Conservation (phyloP, 257 asterid species). For the Buddleja alternifolia region DNA sequence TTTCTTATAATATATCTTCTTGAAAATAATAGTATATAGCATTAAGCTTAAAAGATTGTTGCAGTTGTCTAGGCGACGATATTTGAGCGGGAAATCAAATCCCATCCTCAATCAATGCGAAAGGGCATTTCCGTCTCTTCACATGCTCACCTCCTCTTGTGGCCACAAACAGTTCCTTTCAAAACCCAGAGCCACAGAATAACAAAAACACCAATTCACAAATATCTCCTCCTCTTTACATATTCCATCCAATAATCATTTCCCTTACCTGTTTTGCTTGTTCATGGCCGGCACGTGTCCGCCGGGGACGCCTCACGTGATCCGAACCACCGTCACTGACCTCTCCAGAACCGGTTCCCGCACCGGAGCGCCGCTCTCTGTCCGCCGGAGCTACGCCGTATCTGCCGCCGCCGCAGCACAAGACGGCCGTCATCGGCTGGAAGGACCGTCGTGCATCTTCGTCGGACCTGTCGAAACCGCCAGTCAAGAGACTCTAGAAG, state of each 20-base stretch:
- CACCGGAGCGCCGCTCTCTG: slow-evolving; percentile 49
- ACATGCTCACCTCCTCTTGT: too few relatives aligned
- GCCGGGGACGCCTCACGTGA: slow-evolving; percentile 53
- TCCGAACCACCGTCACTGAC: slow-evolving; percentile 51
- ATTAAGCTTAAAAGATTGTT: too few relatives aligned
- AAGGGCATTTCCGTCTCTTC: slow-evolving; percentile 34
- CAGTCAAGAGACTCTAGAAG: slow-evolving; percentile 88
- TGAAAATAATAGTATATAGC: too few relatives aligned
- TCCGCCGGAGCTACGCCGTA: slow-evolving; percentile 59
- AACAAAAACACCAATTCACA: slow-evolving; percentile 1
- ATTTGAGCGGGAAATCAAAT: slow-evolving; percentile 21
- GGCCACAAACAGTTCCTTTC: slow-evolving; percentile 26
- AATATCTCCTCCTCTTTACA: too few relatives aligned
- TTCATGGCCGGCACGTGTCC: slow-evolving; percentile 82
- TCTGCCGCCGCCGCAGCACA: slow-evolving; percentile 32
- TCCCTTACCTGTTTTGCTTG: slow-evolving; percentile 21
- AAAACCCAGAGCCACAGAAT: too few relatives aligned
- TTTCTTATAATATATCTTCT: too few relatives aligned
- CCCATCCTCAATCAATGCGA: slow-evolving; percentile 26
- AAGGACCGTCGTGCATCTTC: slow-evolving; percentile 90
- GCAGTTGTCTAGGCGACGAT: too few relatives aligned
- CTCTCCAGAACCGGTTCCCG: slow-evolving; percentile 44
- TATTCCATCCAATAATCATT: not conserved
- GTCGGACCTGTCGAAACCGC: slow-evolving; percentile 94
- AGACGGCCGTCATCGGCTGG: slow-evolving; percentile 45